Evolutionary conservation across 225 moss, liverwort and hornwort species (phyloP).

Genomic region (Physcomitrellopsis africana): DNA sequence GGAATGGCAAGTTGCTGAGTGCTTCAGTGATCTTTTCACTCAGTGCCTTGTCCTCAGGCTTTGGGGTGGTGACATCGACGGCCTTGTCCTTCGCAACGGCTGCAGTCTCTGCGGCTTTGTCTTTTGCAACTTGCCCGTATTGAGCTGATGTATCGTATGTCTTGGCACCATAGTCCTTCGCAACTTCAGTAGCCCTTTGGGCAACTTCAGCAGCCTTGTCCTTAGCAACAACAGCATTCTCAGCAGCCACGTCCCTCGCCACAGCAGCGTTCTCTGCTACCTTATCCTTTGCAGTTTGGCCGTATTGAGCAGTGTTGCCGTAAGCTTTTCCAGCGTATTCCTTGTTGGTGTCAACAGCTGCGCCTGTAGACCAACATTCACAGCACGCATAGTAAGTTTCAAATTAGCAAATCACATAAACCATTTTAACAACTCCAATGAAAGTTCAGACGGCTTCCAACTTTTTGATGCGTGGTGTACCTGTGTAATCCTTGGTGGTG

Average conservation of each 20-base stretch:
- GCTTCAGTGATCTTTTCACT: constrained; percentile 32
- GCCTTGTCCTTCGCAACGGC: constrained; percentile 19
- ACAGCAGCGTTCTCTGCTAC: constrained; percentile 4
- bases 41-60: constrained; percentile 24
- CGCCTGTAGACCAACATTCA: background rate
- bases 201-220: constrained; percentile 5
- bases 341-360: constrained; percentile 9
- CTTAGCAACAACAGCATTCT: background rate
- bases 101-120: background rate
- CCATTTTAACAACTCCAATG: too few species aligned
- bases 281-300: background rate
- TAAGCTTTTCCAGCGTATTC: constrained; percentile 21
- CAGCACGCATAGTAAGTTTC: too few species aligned
- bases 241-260: background rate
- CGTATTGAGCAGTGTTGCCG: constrained; percentile 18
- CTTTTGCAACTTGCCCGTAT: constrained; percentile 13
- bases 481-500: background rate
- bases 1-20: constrained; percentile 34
- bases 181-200: background rate
- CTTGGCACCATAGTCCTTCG: constrained; percentile 24
- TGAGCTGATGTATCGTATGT: constrained; percentile 25
- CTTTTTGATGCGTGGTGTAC: too few species aligned
- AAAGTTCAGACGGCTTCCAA: too few species aligned
- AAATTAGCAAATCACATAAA: too few species aligned
- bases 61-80: constrained; percentile 24